These are phyloP conservation scores for Mucor circinelloides DNA, from an alignment of 371 early-diverging fungal species.

Conservation along the genomic window DNA sequence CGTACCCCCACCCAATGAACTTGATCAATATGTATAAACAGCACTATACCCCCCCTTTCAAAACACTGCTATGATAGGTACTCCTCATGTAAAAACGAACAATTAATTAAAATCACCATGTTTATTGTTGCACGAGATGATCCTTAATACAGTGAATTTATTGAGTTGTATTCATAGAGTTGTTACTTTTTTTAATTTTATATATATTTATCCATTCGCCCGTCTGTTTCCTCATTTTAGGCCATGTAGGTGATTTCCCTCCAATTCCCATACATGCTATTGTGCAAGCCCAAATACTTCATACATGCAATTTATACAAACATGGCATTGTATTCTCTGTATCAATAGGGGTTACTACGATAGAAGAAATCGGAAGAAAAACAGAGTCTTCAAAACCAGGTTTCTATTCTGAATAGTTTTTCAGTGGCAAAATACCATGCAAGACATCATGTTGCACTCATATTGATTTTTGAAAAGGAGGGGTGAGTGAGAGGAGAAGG, in stretches of 20 bases:
- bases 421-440: neutral
- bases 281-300: no score
- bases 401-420: neutral
- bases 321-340: no score
- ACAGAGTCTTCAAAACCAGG: neutral
- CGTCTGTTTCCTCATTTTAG: neutral
- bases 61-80: neutral
- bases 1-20: no score
- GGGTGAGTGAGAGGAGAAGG: no score
- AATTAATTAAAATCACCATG: neutral
- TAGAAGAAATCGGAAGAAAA: neutral
- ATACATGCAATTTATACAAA: neutral
- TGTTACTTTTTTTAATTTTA: slow-evolving; percentile 1
- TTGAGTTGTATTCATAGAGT: neutral
- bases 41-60: neutral
- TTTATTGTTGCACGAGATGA: slow-evolving; percentile 15
- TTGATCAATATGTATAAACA: neutral
- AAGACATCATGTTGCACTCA: neutral
- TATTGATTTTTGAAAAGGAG: neutral
- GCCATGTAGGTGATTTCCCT: neutral
- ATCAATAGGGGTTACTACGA: neutral
- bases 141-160: neutral
- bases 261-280: neutral
- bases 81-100: neutral
- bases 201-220: neutral